Base-by-base conservation (phyloP, 176 grass and related monocot species). In the Bothriochloa decipiens region DNA sequence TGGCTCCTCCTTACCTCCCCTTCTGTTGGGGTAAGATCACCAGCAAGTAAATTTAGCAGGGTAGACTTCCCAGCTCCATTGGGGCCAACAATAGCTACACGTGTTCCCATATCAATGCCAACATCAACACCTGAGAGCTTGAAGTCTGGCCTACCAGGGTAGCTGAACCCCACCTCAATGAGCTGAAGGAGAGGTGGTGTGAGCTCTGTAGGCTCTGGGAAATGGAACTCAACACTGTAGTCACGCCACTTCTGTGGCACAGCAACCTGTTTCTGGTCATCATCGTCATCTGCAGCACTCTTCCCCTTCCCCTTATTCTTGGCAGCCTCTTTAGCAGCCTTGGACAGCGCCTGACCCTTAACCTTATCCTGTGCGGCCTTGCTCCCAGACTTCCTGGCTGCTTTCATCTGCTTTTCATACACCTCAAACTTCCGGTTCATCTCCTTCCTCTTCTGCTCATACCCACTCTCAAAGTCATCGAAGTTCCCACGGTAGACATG, bases 11-110 rank as follows among this genome's bases (percentile, higher is more conserved):
- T 90, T 47, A 85, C 86, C 85, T 98, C 96, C 69, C 96, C 93
- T 60, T 98, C 81, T 1, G 86, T 81, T n/a, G 91, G 93, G 37
- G 74, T 90, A 45, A 98, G 87, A 89, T 98, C 96, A 82, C 93
- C 93, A 22, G 93, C 93, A n/a, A 98, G 89, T 85, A 98, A 89
- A 88, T 98, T 98, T 47, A 98, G 91, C 52, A 98, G 76, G 36
- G 96, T 98, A 57, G 96, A 98, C 64, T 98, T 98, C 20, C 96
- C 96, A 43, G 96, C 96, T 12, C 96, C 96, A 87, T 98, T 98
- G 18, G 96, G 96, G 6, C 96, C 96, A 20, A 98, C 93, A 63
- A 98, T 98, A 25, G 96, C 96, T 46, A 98, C 96, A 72, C 93
- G 92, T 50, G 91, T 95, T 64, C 96, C 93, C 96, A 98, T 98